A percentile compares a stretch with the other conserved stretches of the same genome.
These are phyloP conservation scores for Rhodotorula sp. DNA, from an alignment of 1,284 basidiomycete species.

Conservation along the genomic window DNA sequence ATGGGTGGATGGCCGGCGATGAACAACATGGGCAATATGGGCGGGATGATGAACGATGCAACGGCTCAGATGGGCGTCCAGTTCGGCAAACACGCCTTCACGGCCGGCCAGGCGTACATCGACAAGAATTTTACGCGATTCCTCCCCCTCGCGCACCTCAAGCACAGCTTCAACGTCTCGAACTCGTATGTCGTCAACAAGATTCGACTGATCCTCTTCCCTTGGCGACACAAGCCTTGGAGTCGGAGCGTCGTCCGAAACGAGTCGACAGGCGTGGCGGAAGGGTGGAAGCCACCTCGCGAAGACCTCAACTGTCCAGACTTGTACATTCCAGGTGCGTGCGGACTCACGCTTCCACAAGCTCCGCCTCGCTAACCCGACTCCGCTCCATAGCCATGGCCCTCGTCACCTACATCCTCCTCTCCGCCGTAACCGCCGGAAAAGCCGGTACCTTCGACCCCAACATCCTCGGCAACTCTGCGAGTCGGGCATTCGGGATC, in stretches of 20 bases:
- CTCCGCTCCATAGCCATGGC: constrained; percentile 70
- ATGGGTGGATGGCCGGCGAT: not conserved
- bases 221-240: constrained; percentile 71
- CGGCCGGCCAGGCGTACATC: constrained; percentile 92
- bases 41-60: constrained; percentile 69
- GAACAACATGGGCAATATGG: constrained; percentile 5
- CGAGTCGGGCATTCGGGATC: constrained; percentile 71
- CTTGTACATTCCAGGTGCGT: constrained; percentile 88
- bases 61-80: constrained; percentile 97
- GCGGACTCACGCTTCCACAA: not conserved
- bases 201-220: constrained; percentile 84
- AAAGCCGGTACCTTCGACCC: constrained; percentile 82
- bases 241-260: constrained; percentile 41
- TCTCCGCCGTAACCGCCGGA: constrained; percentile 76
- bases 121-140: constrained; percentile 83
- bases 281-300: constrained; percentile 77
- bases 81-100: constrained; percentile 85
- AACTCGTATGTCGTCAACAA: constrained; percentile 94
- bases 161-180: constrained; percentile 94
- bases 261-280: constrained; percentile 58
- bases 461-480: constrained; percentile 79
- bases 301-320: constrained; percentile 97
- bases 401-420: constrained; percentile 89
- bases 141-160: constrained; percentile 72
- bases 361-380: not conserved